Evolutionary conservation across 768 basidiomycete genomes (phyloP).

Genomic region (Sistotremastrum niveocremeum): DNA sequence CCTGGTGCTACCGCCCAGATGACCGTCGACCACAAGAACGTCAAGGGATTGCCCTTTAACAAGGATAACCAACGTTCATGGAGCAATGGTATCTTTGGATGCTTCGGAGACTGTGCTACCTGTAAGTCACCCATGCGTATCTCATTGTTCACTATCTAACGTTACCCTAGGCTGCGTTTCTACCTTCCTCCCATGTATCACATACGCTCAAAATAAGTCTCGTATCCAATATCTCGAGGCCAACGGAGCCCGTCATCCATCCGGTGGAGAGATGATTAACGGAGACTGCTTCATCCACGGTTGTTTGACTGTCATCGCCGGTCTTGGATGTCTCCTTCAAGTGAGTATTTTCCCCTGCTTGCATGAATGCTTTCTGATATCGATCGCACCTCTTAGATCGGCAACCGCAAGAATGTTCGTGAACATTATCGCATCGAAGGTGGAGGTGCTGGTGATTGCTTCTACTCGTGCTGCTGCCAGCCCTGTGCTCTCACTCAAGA

Average conservation of each 20-base stretch:
- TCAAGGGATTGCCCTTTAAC: constrained; percentile 13
- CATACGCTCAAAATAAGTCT: constrained; percentile 26
- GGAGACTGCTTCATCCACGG: constrained; percentile 26
- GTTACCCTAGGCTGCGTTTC: constrained; percentile 20
- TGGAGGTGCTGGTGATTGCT: constrained; percentile 27
- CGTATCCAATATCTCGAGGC: constrained; percentile 26
- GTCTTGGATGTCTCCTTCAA: constrained; percentile 28
- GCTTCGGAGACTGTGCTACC: constrained; percentile 11
- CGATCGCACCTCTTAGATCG: constrained; percentile 10
- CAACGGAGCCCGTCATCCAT: constrained; percentile 25
- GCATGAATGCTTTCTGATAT: constrained; percentile 12
- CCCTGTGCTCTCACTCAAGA: constrained; percentile 39
- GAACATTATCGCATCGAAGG: constrained; percentile 34
- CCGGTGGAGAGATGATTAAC: constrained; percentile 20
- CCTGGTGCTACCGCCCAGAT: constrained; percentile 7
- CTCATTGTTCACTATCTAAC: background rate
- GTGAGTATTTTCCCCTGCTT: constrained; percentile 11
- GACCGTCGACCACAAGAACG: constrained; percentile 12
- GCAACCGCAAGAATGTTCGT: constrained; percentile 26
- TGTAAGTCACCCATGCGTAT: constrained; percentile 9
- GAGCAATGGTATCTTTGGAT: constrained; percentile 16
- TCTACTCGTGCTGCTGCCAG: constrained; percentile 25
- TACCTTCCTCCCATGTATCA: constrained; percentile 29
- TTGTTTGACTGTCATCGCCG: constrained; percentile 15
- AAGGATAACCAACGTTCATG: constrained; percentile 19